phyloP scores from a whole-genome alignment of 2,329 filamentous ascomycete genomes.

The Diaporthe eres region DNA sequence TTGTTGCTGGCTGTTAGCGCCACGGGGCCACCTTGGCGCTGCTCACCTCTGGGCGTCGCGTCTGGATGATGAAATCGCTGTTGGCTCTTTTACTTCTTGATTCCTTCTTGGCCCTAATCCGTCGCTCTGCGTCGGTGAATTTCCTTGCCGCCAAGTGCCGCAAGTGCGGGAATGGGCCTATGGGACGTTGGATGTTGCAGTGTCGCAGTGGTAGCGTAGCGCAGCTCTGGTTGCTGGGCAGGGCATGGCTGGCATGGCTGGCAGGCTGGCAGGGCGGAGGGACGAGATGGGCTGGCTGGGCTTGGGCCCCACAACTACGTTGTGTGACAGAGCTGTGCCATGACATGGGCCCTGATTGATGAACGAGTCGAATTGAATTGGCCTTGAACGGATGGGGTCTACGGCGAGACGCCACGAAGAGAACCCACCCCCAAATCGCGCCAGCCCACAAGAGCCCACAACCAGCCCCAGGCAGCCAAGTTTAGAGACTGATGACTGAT shows the following conservation, averaged over 20 bases:
- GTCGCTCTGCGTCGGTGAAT: constrained; percentile 11
- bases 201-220: neutral
- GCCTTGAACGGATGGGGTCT: neutral
- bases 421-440: neutral
- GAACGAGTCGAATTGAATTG: neutral
- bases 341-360: neutral
- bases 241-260: neutral
- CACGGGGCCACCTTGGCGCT: neutral
- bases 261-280: neutral
- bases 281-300: neutral
- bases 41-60: too few relatives aligned
- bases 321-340: neutral
- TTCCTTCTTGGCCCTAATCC: neutral
- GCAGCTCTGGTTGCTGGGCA: neutral
- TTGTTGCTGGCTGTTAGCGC: constrained; percentile 23
- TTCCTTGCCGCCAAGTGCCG: neutral
- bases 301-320: neutral
- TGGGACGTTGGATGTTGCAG: neutral
- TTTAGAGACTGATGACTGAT: neutral
- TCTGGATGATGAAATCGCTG: neutral
- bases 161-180: neutral
- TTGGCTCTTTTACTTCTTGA: constrained; percentile 18
- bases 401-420: constrained; percentile 25
- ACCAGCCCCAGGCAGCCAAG: neutral
- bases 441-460: constrained; percentile 4